Conservation (phyloP, 2,329 filamentous ascomycete genomes). For the Curvularia hawaiiensis region DNA sequence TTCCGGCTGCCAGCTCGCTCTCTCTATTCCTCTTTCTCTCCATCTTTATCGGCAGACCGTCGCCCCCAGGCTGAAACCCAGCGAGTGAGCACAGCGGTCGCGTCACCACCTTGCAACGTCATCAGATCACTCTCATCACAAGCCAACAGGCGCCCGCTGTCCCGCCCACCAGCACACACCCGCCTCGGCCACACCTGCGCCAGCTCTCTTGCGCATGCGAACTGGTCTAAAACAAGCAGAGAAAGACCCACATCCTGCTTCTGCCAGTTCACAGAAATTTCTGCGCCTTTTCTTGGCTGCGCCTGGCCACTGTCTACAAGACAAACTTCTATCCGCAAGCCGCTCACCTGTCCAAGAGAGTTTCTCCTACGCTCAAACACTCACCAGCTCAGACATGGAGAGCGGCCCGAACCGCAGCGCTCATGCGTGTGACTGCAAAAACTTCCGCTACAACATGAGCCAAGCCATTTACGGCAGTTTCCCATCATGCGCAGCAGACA, state of each 20-base stretch:
- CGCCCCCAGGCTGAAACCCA: conserved; percentile 18
- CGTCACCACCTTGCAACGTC: conserved; percentile 30
- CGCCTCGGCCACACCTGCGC: neutral
- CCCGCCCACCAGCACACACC: conserved; percentile 3
- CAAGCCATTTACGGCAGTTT: conserved; percentile 24
- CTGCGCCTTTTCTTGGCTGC: conserved; percentile 19
- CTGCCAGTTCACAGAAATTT: conserved; percentile 19
- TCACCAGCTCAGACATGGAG: conserved; percentile 14
- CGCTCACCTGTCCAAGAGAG: neutral
- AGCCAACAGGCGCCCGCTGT: conserved; percentile 36
- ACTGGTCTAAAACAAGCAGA: conserved; percentile 6
- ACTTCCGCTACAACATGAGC: conserved; percentile 21
- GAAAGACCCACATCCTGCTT: conserved; percentile 23
- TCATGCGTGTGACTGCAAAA: conserved; percentile 26
- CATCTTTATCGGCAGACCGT: neutral
- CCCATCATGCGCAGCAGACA: conserved; percentile 24
- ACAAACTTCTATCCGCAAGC: neutral
- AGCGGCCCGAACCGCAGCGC: conserved; percentile 15
- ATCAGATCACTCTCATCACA: conserved; percentile 32
- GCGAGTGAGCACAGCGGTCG: conserved; percentile 24
- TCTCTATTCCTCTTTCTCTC: conserved; percentile 3
- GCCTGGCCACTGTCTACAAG: conserved; percentile 5
- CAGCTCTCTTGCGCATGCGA: neutral
- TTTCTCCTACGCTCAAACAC: neutral
- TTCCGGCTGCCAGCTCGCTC: neutral